These are phyloP conservation scores for Elsinoe batatas DNA, from an alignment of 2,329 filamentous ascomycete species.

Conservation along the genomic window DNA sequence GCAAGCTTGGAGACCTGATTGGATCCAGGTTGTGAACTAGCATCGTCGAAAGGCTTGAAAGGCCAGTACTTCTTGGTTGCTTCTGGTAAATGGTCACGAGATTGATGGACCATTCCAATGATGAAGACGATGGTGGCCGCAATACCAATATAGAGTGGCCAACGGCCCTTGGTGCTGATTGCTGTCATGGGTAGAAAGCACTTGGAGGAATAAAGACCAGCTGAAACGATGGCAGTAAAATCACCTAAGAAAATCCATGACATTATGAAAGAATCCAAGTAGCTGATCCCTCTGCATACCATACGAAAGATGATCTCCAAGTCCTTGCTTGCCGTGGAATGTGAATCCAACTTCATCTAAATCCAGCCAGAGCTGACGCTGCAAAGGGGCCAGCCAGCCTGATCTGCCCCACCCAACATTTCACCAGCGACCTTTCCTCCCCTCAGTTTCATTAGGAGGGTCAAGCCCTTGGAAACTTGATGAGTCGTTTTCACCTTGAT, in stretches of 20 bases:
- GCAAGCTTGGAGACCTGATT: conserved; percentile 10
- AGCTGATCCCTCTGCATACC: neutral
- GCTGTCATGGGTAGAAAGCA: neutral
- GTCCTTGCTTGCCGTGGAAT: conserved; percentile 9
- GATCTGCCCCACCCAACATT: neutral
- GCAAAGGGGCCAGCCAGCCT: conserved; percentile 1
- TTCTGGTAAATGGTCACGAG: neutral
- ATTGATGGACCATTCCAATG: conserved; percentile 5
- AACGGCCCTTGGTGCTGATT: neutral
- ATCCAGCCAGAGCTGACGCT: neutral
- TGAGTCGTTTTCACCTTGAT: neutral
- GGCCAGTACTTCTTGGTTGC: neutral
- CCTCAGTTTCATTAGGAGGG: neutral
- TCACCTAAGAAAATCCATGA: neutral
- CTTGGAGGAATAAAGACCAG: no score
- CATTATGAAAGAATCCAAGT: neutral
- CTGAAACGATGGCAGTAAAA: neutral
- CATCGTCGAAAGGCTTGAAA: neutral
- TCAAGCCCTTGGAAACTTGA: neutral
- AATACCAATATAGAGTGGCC: conserved; percentile 4
- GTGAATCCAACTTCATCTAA: neutral
- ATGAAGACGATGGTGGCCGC: conserved; percentile 7
- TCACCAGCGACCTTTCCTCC: neutral
- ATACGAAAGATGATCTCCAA: neutral
- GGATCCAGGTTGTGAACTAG: neutral